Base-by-base conservation (phyloP, 257 asterid genomes). In the Salvia splendens region DNA sequence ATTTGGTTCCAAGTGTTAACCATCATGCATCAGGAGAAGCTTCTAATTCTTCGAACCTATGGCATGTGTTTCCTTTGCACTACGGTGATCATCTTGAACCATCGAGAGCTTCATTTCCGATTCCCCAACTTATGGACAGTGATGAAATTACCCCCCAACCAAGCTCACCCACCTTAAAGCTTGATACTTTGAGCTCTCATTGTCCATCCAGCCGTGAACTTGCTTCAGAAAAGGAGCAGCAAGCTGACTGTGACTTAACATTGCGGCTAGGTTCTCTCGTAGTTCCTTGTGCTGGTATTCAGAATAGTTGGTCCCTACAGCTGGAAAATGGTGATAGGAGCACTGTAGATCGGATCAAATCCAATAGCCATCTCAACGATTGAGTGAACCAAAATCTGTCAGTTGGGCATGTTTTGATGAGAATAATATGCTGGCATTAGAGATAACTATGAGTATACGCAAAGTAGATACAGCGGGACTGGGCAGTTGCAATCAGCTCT, bases 51-150 rank as follows among this genome's bases (percentile, higher is more conserved):
- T 69, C 85, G 7, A 74, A 75, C 72, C 35, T 85, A n/a, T 84
- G 85, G 88, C 71, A 88, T 47, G 78, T 81, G 65, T 93, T 82
- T 72, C 99, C 99, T 17, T 64, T 93, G 68, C 77, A 71, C 81
- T 47, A 76, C 58, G 81, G 79, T 57, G 71, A 73, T 63, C 80
- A 67, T 14, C 61, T 62, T 71, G 85, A 41, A 61, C 68, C 78
- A 24, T 53, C 72, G 32, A 73, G 24, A 62, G 60, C 84, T 67
- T 68, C 69, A 47, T 62, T 68, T 35, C 73, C 80, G 5, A 71
- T 65, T 65, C 43, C 77, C 71, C 69, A 41, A 35, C 70, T 64
- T 38, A 33, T 28, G 61, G 82, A 69, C 61, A 65, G 62, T 48
- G 60, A 75, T 30, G 70, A 73, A 41, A 68, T 53, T 65, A 48